A percentile compares a stretch with the other conserved stretches of the same genome.
phyloP scores from a whole-genome alignment of 2,329 filamentous ascomycete genomes.

The Sclerotiophoma versabilis region DNA sequence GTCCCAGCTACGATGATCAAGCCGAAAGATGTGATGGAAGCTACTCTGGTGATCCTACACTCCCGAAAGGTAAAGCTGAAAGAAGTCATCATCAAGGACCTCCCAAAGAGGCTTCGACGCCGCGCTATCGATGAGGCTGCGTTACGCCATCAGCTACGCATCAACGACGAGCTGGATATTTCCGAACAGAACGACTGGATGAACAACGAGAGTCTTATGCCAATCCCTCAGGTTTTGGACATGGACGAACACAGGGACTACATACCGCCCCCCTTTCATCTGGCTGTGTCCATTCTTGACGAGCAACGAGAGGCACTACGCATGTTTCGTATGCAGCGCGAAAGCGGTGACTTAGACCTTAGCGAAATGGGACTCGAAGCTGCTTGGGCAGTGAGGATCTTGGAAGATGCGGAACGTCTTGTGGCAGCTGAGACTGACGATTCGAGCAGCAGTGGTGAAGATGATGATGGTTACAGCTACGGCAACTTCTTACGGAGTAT shows the following conservation, averaged over 20 bases:
- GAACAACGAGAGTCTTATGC: not conserved
- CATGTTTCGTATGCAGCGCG: constrained; percentile 14
- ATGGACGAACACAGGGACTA: not conserved
- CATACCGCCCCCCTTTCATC: not conserved
- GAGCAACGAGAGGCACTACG: constrained; percentile 21
- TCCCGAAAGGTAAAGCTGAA: constrained; percentile 1
- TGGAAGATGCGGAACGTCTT: constrained; percentile 18
- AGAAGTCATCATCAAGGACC: not conserved
- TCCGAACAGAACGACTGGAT: constrained; percentile 13
- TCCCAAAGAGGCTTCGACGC: not conserved
- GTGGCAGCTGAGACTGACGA: not conserved
- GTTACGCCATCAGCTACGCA: not conserved
- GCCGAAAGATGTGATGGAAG: not conserved
- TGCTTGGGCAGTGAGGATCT: constrained; percentile 26
- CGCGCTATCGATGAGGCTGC: not conserved
- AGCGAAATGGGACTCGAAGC: constrained; percentile 1
- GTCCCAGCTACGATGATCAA: constrained; percentile 3
- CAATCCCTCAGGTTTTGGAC: not conserved
- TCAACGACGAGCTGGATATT: not conserved
- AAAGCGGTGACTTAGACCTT: constrained; percentile 6
- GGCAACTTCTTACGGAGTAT: constrained; percentile 25
- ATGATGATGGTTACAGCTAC: constrained; percentile 23
- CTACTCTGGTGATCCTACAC: not conserved
- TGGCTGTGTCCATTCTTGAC: constrained; percentile 21
- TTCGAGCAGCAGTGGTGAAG: constrained; percentile 1